phyloP scores from a whole-genome alignment of 1,284 basidiomycete genomes.

The Trametes sp. region DNA sequence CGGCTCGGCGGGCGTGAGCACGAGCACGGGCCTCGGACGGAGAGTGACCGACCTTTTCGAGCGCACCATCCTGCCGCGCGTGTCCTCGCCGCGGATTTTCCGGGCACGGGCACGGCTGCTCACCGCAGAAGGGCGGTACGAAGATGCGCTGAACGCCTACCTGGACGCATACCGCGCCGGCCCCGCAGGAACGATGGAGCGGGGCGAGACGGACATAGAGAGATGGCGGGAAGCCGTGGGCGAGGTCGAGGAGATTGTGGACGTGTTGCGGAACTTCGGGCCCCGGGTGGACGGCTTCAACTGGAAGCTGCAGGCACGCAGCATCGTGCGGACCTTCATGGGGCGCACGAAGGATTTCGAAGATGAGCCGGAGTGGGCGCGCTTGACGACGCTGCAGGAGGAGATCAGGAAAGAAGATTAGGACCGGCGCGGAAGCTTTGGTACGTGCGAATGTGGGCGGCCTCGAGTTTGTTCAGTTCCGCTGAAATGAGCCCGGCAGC shows the following conservation, averaged over 20 bases:
- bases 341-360: conserved; percentile 85
- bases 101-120: conserved; percentile 83
- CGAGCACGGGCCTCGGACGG: conserved; percentile 68
- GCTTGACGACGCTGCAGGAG: conserved; percentile 66
- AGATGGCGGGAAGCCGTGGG: conserved; percentile 78
- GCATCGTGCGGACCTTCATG: conserved; percentile 89
- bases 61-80: conserved; percentile 76
- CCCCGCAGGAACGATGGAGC: conserved; percentile 71
- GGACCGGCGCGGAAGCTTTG: conserved; percentile 15
- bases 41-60: conserved; percentile 80
- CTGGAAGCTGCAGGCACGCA: conserved; percentile 89
- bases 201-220: conserved; percentile 68
- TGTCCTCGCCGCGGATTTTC: conserved; percentile 82
- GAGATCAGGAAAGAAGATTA: conserved; percentile 52
- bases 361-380: conserved; percentile 86
- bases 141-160: conserved; percentile 82
- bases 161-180: conserved; percentile 84
- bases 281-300: conserved; percentile 66
- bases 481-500: conserved; percentile 37
- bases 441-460: conserved; percentile 23
- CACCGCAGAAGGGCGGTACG: conserved; percentile 75
- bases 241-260: conserved; percentile 86
- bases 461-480: conserved; percentile 18
- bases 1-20: conserved; percentile 55
- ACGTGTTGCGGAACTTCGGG: conserved; percentile 84